These are phyloP conservation scores for Suaeda aralocaspica DNA, from an alignment of 148 eudicot species.

Conservation along the genomic window DNA sequence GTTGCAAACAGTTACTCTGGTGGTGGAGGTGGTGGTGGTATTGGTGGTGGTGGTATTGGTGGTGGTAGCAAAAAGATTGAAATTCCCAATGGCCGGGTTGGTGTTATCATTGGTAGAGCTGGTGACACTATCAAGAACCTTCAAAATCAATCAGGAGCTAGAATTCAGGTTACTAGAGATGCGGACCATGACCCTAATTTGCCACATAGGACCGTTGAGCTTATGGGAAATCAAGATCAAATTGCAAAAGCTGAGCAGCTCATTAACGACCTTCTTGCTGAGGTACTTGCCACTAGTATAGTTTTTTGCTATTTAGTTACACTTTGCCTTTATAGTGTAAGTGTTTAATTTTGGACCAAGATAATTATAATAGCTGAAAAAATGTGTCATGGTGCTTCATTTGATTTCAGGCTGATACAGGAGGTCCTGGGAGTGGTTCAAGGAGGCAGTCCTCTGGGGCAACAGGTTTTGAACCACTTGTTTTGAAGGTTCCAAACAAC, in stretches of 20 bases:
- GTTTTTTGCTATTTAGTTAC: neutral
- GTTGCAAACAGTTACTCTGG: constrained; percentile 49
- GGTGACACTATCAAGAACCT: constrained; percentile 95
- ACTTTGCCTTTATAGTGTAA: neutral
- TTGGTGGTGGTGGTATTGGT: too few relatives aligned
- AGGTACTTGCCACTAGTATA: constrained; percentile 40
- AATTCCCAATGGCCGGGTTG: constrained; percentile 88
- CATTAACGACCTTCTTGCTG: constrained; percentile 74
- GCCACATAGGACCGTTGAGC: constrained; percentile 62
- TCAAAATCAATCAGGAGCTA: constrained; percentile 90
- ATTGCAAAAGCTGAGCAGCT: constrained; percentile 81
- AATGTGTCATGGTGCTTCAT: neutral
- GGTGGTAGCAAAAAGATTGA: constrained; percentile 77
- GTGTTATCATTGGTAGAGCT: constrained; percentile 91
- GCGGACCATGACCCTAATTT: constrained; percentile 74
- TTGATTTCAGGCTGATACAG: constrained; percentile 66
- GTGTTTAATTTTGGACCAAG: neutral
- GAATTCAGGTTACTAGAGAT: constrained; percentile 92
- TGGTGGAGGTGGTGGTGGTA: too few relatives aligned
- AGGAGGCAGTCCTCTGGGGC: constrained; percentile 49
- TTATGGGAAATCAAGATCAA: constrained; percentile 73
- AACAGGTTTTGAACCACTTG: constrained; percentile 54
- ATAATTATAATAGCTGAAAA: neutral
- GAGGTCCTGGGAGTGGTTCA: constrained; percentile 71
- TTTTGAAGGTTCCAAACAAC: constrained; percentile 67